Conservation (phyloP, 2,329 filamentous ascomycete genomes). For the Pseudopyrenochaeta lycopersici region DNA sequence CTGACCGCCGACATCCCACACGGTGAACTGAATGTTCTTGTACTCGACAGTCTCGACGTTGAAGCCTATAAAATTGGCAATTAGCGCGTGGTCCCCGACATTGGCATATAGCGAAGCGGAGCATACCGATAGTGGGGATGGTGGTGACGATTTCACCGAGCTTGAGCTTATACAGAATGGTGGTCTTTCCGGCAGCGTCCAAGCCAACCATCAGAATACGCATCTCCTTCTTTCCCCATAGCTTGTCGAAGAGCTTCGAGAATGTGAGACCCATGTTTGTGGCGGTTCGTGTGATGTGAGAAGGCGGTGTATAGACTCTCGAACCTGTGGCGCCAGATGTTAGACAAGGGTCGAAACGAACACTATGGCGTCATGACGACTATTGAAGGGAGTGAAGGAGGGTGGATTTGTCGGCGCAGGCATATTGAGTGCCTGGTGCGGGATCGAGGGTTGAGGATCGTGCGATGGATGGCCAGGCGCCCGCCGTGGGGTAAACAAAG, state of each 20-base stretch:
- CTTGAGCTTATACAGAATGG: slow-evolving; percentile 99
- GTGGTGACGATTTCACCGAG: slow-evolving; percentile 97
- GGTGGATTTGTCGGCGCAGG: slow-evolving; percentile 21
- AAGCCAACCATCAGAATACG: slow-evolving; percentile 97
- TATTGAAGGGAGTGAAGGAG: slow-evolving; percentile 12
- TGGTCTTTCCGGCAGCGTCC: slow-evolving; percentile 96
- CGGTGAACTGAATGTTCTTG: slow-evolving; percentile 99
- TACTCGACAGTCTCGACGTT: slow-evolving; percentile 99
- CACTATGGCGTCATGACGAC: slow-evolving; percentile 15
- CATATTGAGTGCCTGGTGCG: slow-evolving; percentile 38
- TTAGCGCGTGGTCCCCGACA: slow-evolving; percentile 31
- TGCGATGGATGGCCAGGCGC: slow-evolving; percentile 27
- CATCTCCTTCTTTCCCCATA: slow-evolving; percentile 99
- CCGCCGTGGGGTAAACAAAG: slow-evolving; percentile 21
- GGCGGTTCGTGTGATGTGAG: slow-evolving; percentile 50
- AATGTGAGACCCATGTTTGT: slow-evolving; percentile 90
- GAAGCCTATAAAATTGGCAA: slow-evolving; percentile 66
- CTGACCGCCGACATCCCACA: slow-evolving; percentile 98
- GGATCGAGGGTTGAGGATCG: slow-evolving; percentile 31
- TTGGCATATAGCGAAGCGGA: slow-evolving; percentile 11
- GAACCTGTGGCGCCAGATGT: slow-evolving; percentile 40
- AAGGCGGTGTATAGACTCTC: slow-evolving; percentile 46
- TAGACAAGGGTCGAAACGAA: slow-evolving; percentile 24
- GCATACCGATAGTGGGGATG: slow-evolving; percentile 86
- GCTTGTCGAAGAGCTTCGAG: slow-evolving; percentile 97